Evolutionary conservation across 2,329 filamentous ascomycete species (phyloP), one percentile per base, ranked within the genome.

Genomic region (Cladosporium sp.): DNA sequence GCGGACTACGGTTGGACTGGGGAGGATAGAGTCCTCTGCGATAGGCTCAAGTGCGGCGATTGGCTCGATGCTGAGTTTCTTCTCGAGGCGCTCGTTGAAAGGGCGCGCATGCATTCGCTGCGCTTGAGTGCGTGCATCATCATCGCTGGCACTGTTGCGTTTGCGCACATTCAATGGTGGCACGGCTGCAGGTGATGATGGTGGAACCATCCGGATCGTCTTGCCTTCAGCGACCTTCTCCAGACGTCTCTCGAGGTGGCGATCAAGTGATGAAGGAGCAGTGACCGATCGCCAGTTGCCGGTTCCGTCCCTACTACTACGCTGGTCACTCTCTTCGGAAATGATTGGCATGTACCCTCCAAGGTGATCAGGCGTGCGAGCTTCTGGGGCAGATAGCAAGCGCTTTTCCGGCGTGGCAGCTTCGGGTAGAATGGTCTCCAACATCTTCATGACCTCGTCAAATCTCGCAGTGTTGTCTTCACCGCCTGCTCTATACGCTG

Each of bases 121-220:
- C 12, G 58, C 40, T 5, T 57, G 52, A 20, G 59, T 55, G 28
- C 61, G 60, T 37, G 62, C 56, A 44, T 62, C 66, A 20, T 61
- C 58, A 39, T 65, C 65, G 65, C 36, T 71, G 64, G 67, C 17
- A 65, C 61, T 65, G 57, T 62, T 65, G 9, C 73, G 73, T 71
- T 85, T 85, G 48, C 80, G 77, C 40, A 85, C 80, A 49, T 78
- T 81, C 45, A 85, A 71, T 2, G 83, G 80, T 37, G 78, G 80
- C 7, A 82, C 73, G 5, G 74, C 75, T 3, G 71, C 75, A 9
- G 77, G 66, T 4, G 80, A 78, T 35, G 79, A 80, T 9, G 78
- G 75, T 25, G 80, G 76, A 2, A 86, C 82, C 61, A 86, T 72
- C 12, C 84, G 77, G 42, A 86, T 82, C 0, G 83, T 85, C 28